Evolutionary conservation across 1,284 basidiomycete genomes (phyloP).

Genomic region (Pascua sp.): DNA sequence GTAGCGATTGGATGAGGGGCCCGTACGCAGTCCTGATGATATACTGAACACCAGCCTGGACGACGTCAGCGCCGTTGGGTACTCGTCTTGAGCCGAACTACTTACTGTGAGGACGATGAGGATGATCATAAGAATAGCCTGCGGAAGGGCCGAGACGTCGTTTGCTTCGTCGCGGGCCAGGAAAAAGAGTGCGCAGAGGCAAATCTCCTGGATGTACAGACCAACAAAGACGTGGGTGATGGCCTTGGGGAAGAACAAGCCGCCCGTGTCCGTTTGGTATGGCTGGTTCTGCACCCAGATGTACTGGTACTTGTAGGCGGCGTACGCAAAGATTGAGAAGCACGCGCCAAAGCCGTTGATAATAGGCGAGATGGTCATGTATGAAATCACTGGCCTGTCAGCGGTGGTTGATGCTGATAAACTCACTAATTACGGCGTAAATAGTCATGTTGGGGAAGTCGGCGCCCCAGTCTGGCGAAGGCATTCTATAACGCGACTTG

Average conservation of each 20-base stretch:
- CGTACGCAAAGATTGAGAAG: conserved; percentile 80
- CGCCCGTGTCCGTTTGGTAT: conserved; percentile 77
- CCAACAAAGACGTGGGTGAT: conserved; percentile 92
- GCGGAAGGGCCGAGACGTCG: conserved; percentile 60
- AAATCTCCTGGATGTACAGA: conserved; percentile 75
- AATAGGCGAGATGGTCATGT: conserved; percentile 88
- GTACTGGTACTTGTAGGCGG: conserved; percentile 85
- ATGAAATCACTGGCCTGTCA: conserved; percentile 58
- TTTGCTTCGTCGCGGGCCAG: conserved; percentile 59
- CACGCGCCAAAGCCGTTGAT: conserved; percentile 84
- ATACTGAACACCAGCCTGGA: conserved; percentile 62
- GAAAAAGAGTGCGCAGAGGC: conserved; percentile 83
- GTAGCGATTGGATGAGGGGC: conserved; percentile 61
- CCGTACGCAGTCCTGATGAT: conserved; percentile 62
- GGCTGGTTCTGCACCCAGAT: conserved; percentile 72
- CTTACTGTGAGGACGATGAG: conserved; percentile 66
- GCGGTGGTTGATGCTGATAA: conserved; percentile 26
- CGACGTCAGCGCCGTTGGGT: not conserved
- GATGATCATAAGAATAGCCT: conserved; percentile 78
- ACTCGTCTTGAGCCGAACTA: too few species aligned
- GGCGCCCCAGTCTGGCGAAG: conserved; percentile 66
- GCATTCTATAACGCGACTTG: conserved; percentile 46
- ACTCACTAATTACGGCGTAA: conserved; percentile 71
- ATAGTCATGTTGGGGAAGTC: conserved; percentile 68
- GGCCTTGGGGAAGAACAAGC: conserved; percentile 91